These are phyloP conservation scores for Neoboletus brunneissimus DNA, from an alignment of 768 basidiomycete genomes.

Conservation along the genomic window DNA sequence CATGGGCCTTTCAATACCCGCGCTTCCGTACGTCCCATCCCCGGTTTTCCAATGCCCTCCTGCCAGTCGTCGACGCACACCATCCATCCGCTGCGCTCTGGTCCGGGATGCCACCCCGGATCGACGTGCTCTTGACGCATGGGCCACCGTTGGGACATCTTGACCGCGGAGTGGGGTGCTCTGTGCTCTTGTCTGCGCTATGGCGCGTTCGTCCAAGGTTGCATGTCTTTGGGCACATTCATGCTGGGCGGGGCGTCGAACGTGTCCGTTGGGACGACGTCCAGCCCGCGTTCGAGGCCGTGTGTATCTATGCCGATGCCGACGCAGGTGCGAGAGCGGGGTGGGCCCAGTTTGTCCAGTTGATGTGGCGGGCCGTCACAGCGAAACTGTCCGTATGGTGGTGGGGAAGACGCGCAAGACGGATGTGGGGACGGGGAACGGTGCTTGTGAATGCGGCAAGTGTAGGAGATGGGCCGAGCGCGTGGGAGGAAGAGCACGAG, in stretches of 20 bases:
- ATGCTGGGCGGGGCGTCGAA: constrained; percentile 36
- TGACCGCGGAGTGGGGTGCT: constrained; percentile 33
- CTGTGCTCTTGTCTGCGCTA: constrained; percentile 30
- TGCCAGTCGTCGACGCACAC: not conserved
- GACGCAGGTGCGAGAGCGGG: constrained; percentile 7
- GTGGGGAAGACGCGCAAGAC: constrained; percentile 10
- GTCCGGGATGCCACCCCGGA: constrained; percentile 28
- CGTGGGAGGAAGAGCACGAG: constrained; percentile 17
- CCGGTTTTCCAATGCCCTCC: not conserved
- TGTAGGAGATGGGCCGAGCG: constrained; percentile 18
- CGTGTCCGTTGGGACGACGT: constrained; percentile 31
- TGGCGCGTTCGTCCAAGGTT: constrained; percentile 36
- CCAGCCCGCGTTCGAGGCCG: constrained; percentile 31
- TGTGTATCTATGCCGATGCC: constrained; percentile 15
- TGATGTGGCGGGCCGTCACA: constrained; percentile 11
- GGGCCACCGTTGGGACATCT: constrained; percentile 39
- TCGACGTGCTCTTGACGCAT: constrained; percentile 44
- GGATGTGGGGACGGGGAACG: constrained; percentile 17
- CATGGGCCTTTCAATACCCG: constrained; percentile 9
- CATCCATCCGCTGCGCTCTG: constrained; percentile 19
- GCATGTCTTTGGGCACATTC: constrained; percentile 45
- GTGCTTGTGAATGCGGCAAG: constrained; percentile 35
- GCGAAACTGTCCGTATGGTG: constrained; percentile 2
- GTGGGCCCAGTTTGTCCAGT: constrained; percentile 14
- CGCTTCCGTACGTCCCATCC: constrained; percentile 3